Conservation (phyloP, 257 asterid genomes). For the Scutellaria baicalensis region DNA sequence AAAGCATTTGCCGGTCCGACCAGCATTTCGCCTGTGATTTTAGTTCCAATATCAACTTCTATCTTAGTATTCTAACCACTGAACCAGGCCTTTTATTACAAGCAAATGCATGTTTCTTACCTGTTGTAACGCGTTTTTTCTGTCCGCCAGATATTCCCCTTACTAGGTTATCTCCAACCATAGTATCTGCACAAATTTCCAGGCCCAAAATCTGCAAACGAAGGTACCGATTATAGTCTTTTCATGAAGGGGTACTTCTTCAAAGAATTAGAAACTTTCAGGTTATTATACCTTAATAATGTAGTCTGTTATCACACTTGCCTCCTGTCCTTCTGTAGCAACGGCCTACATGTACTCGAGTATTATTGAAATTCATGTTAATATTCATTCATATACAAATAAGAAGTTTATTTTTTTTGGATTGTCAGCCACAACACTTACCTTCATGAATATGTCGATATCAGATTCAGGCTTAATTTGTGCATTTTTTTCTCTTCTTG, state of each 20-base stretch:
- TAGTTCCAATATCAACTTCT: neutral
- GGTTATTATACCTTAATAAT: conserved; percentile 33
- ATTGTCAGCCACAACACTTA: neutral
- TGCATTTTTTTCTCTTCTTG: conserved; percentile 37
- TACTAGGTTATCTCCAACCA: conserved; percentile 40
- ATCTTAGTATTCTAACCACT: neutral
- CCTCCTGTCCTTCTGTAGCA: conserved; percentile 34
- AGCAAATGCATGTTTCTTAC: conserved; percentile 1
- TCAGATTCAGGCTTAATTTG: conserved; percentile 49
- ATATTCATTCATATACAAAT: neutral
- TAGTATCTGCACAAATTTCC: conserved; percentile 42
- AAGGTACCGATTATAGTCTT: neutral
- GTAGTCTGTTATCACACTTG: conserved; percentile 33
- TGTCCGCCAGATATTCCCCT: conserved; percentile 57
- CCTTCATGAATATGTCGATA: conserved; percentile 49
- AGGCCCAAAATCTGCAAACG: conserved; percentile 39
- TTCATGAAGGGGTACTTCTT: neutral
- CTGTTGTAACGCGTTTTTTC: conserved; percentile 40
- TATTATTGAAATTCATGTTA: no score
- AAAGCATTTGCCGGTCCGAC: conserved; percentile 50
- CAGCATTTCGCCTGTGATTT: conserved; percentile 40
- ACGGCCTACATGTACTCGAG: conserved; percentile 26
- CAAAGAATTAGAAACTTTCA: neutral
- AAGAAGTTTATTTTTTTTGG: no score
- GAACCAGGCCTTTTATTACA: neutral